Base-by-base conservation (phyloP, 1,284 basidiomycete genomes). In the Fomitiporia mediterranea region DNA sequence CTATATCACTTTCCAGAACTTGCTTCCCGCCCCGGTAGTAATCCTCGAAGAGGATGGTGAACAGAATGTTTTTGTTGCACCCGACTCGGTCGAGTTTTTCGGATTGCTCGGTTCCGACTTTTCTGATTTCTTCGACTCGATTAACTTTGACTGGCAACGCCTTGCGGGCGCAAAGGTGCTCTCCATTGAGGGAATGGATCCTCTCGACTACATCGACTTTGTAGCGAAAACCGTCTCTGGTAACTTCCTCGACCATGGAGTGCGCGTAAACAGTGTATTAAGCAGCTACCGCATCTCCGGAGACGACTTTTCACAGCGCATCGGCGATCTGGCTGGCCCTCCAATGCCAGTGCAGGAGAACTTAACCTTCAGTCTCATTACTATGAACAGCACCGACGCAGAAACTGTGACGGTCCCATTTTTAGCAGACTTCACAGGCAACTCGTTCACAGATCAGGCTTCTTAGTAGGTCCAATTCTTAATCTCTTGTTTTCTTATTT, bases 251-350 rank as follows among this genome's bases (percentile, higher is more conserved):
- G 81, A 84, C 63, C 81, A 83, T 56, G 78, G 78, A 37, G 76
- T 84, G 40, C 76, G 82, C 52, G 79, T 84, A 35, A 85, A 85
- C 68, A 81, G 79, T 50, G 82, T 79, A 7, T 81, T 82, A 67
- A 78, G 75, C 35, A 81, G 80, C 63, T 84, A 85, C 64, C 70
- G 80, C 7, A 78, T 84, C 54, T 67, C 70, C 1, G 72, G 67
- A 17, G 72, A 68, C 0, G 65, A 60, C 27, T 82, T 76, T 62
- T 80, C 79, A 27, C 82, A 84, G 65, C 73, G 82, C n/a, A 64
- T 85, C 51, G 83, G 75, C 27, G 81, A 84, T 65, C 70, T 83
- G 42, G 81, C 82, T 38, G 80, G 81, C 1, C 78, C 80, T 4
- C 66, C 68, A 13, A 74, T 78, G 60, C 76, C 79, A 5, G 72